Evolutionary conservation across 2,329 filamentous ascomycete genomes (phyloP).

Genomic region (Claviceps lovelessii): DNA sequence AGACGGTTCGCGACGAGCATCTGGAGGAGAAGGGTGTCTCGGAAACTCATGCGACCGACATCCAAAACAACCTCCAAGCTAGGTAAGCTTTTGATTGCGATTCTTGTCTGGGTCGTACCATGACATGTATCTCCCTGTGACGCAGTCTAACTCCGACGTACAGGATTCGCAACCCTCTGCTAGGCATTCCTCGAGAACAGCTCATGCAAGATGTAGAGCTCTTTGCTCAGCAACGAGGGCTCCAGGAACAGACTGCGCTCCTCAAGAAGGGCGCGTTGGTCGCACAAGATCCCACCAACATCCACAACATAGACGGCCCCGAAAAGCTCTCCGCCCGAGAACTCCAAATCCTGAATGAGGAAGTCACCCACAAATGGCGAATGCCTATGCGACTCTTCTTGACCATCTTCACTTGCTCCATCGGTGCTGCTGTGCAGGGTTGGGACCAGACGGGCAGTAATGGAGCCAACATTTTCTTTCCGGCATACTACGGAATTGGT

Average conservation of each 20-base stretch:
- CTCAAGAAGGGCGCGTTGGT: slow-evolving; percentile 44
- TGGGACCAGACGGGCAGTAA: slow-evolving; percentile 50
- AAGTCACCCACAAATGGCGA: slow-evolving; percentile 42
- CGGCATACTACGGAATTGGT: slow-evolving; percentile 23
- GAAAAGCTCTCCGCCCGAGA: slow-evolving; percentile 43
- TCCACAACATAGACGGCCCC: slow-evolving; percentile 38
- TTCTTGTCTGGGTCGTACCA: not conserved
- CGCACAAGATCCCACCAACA: slow-evolving; percentile 42
- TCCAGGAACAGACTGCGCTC: slow-evolving; percentile 42
- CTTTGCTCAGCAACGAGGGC: slow-evolving; percentile 43
- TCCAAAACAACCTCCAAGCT: slow-evolving; percentile 27
- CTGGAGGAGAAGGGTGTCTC: slow-evolving; percentile 16
- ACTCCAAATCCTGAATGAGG: slow-evolving; percentile 41
- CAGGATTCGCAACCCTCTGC: slow-evolving; percentile 33
- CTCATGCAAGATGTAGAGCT: slow-evolving; percentile 44
- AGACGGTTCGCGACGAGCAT: slow-evolving; percentile 7
- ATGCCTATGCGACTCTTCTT: slow-evolving; percentile 25
- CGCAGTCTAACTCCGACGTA: not conserved
- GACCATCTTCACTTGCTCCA: slow-evolving; percentile 36
- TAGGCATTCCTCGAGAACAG: slow-evolving; percentile 33
- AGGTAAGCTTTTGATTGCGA: slow-evolving; percentile 18
- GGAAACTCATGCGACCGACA: slow-evolving; percentile 19
- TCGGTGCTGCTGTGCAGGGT: slow-evolving; percentile 42
- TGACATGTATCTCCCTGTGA: not conserved
- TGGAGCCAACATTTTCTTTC: slow-evolving; percentile 46